Percentiles rank a stretch among this genome's conserved stretches.
Evolutionary conservation across 2,329 filamentous ascomycete species (phyloP).

Genomic region (Calonectria pauciramosa): DNA sequence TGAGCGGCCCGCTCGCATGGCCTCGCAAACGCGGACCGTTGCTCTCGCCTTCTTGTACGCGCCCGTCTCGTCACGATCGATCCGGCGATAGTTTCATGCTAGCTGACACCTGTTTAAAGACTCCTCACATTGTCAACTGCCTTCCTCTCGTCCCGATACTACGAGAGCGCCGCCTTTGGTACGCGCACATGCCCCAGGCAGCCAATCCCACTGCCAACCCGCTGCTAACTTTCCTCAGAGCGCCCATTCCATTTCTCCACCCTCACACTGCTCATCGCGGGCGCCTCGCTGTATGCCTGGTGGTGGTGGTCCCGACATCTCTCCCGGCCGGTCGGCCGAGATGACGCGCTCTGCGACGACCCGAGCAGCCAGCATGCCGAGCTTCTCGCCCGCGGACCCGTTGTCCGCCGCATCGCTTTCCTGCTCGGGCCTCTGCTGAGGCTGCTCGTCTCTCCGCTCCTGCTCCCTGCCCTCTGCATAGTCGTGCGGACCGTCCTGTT

Average conservation of each 20-base stretch:
- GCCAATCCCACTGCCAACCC: neutral
- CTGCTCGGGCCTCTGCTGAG: neutral
- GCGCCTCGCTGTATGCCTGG: neutral
- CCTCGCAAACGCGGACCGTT: neutral
- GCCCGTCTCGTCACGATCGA: neutral
- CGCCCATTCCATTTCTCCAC: neutral
- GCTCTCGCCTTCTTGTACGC: neutral
- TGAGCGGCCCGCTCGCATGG: neutral
- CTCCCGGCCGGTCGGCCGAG: neutral
- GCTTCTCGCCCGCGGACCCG: too few species aligned
- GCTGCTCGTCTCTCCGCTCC: neutral
- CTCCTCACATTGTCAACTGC: neutral
- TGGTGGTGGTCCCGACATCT: neutral
- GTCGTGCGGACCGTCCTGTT: neutral
- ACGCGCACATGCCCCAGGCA: neutral
- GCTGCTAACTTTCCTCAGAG: neutral
- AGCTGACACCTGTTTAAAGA: neutral
- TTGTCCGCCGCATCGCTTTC: neutral
- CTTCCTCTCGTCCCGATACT: neutral
- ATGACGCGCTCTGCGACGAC: neutral
- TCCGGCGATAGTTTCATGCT: neutral
- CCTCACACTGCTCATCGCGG: neutral
- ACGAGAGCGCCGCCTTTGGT: neutral
- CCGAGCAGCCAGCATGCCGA: neutral
- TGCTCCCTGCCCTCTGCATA: neutral